Evolutionary conservation across 1,284 basidiomycete species (phyloP), one percentile per base, ranked within the genome.

Genomic region (Ganoderma leucocontextum): DNA sequence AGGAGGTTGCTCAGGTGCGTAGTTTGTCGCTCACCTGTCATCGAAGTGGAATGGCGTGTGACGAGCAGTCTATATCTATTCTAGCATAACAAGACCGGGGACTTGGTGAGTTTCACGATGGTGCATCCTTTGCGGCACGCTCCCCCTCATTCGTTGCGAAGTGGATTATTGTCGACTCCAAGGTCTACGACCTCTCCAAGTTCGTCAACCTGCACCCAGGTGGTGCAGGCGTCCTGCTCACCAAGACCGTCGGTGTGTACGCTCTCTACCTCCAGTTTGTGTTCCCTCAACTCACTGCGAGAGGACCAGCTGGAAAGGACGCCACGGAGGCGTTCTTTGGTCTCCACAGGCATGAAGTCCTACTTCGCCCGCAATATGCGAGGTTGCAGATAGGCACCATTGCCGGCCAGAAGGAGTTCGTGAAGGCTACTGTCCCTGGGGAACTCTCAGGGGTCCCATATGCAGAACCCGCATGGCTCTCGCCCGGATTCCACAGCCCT

Each of bases 291-390:
- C 49, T 25, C 36, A 57, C 53, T 38, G 59, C 49, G 53, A 2
- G 25, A 29, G 12, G 1, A 15, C 38, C 67, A 86, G 90, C 89
- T 41, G 91, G 91, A 7, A 86, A 94, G 77, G 96, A 98, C 74
- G 94, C 95, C 0, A 97, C 96, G 1, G 85, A 95, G 41, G 87
- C 87, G 0, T 98, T 98, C 87, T 98, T 94, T 73, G 91, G 94
- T n/a, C 86, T 98, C 63, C 96, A 98, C 79, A 87, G 95, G 33
- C 89, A 93, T 60, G 95, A 98, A 76, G 91, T 98, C 29, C 87
- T 98, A 15, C 83, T 89, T 41, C 91, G 91, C 67, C 92, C 94
- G 0, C 92, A 95, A 78, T 96, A 96, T 75, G 84, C 87, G 9
- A 88, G 94, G 15, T 86, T 96, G n/a, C 90, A 91, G 74, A 92